Evolutionary conservation across 768 basidiomycete genomes (phyloP).

Genomic region (Auricularia heimuer): DNA sequence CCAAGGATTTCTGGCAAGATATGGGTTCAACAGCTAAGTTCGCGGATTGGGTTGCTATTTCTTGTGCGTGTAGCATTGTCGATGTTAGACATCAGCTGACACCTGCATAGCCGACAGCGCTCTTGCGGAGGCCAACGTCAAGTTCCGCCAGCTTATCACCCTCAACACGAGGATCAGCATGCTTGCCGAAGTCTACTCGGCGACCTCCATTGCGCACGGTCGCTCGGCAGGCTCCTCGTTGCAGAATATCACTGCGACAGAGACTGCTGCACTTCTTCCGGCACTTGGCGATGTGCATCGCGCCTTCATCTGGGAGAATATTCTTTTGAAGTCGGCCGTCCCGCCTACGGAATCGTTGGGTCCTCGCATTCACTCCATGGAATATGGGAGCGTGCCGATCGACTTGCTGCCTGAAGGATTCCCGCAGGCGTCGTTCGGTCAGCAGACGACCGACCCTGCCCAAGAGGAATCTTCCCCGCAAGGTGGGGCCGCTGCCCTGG

Average conservation of each 20-base stretch:
- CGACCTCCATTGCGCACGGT: conserved; percentile 72
- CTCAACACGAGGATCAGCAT: conserved; percentile 73
- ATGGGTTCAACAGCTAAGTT: conserved; percentile 49
- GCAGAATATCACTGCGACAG: conserved; percentile 59
- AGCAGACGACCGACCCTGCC: background rate
- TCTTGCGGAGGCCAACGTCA: conserved; percentile 39
- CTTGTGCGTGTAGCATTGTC: conserved; percentile 25
- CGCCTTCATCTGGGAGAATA: conserved; percentile 79
- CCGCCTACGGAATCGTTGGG: background rate
- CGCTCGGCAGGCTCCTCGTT: conserved; percentile 66
- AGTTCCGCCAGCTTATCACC: conserved; percentile 64
- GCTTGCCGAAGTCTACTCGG: conserved; percentile 80
- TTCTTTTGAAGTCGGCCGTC: conserved; percentile 56
- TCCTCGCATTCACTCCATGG: background rate
- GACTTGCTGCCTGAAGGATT: conserved; percentile 2
- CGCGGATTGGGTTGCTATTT: conserved; percentile 48
- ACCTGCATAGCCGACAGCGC: conserved; percentile 33
- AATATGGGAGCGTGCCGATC: conserved; percentile 4
- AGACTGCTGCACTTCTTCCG: conserved; percentile 50
- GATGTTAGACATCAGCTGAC: background rate
- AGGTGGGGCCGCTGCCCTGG: background rate
- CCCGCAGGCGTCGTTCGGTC: background rate
- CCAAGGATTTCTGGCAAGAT: conserved; percentile 59
- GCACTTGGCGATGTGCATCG: conserved; percentile 76
- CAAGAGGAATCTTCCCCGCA: background rate